Percentiles rank a stretch among this genome's conserved stretches.
phyloP scores from a whole-genome alignment of 306 rosid species.

The Ormosia emarginata region DNA sequence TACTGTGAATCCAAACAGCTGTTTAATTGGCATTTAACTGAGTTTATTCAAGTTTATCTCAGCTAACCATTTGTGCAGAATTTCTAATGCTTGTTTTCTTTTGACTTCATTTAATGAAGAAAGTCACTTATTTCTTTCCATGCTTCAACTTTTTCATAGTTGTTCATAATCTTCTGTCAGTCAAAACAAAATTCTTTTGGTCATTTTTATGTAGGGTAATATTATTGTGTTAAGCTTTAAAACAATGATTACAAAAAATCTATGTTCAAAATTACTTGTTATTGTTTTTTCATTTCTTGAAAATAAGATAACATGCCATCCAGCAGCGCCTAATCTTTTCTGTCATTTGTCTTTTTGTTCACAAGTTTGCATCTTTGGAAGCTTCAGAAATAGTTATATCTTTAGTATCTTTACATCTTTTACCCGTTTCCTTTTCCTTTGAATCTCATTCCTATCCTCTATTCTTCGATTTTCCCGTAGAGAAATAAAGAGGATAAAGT shows the following conservation, averaged over 20 bases:
- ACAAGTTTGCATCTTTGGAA: background rate
- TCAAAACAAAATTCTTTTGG: background rate
- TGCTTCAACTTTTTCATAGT: background rate
- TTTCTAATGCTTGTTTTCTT: background rate
- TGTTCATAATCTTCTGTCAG: background rate
- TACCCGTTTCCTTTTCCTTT: background rate
- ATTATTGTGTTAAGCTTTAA: background rate
- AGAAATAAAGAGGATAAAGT: background rate
- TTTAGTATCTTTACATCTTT: background rate
- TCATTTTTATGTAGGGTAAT: background rate
- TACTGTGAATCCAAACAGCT: background rate
- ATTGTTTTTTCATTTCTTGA: background rate
- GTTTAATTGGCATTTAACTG: background rate
- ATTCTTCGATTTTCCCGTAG: background rate
- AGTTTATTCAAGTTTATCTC: background rate
- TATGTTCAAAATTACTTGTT: background rate
- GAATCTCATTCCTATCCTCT: background rate
- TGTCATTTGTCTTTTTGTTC: constrained; percentile 1
- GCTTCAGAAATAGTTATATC: background rate
- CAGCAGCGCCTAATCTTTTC: background rate
- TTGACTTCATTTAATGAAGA: background rate
- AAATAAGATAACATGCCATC: background rate
- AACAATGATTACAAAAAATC: background rate
- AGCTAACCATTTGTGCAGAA: background rate
- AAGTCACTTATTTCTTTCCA: background rate